Evolutionary conservation across 2,329 filamentous ascomycete species (phyloP), one percentile per base, ranked within the genome.

Genomic region (Penicillium sp.): DNA sequence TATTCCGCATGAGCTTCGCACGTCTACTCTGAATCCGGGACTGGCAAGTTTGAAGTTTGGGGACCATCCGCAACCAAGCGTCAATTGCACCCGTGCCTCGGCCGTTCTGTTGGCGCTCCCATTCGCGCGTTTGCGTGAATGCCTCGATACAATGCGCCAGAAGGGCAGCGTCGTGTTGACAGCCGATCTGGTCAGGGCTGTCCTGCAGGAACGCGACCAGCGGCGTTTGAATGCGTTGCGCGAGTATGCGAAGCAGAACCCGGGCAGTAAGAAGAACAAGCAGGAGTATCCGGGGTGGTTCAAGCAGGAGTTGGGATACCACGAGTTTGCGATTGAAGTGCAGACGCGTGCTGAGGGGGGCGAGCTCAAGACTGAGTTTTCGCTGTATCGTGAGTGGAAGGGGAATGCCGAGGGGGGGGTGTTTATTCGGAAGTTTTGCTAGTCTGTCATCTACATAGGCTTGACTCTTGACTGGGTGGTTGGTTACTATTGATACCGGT

Each of bases 121-220:
- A 2, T 71, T 63, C 49, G 12, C 47, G n/a, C 47, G 62, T 1
- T 59, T 72, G 12, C 53, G 55, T 16, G 52, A 63, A 7, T 23
- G 60, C 0, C 64, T 71, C 11, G 55, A 35, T 4, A 52, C 60
- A 1, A 62, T 71, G 60, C 57, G 58, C 11, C 30, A 40, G 3
- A 55, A 57, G 20, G 43, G 59, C 4, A 43, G 59, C n/a, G n/a
- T n/a, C n/a, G n/a, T n/a, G 3, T 42, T 71, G 30, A 63, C 55
- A 2, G 18, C 26, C 12, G 43, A 49, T 1, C 47, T 68, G 8
- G 64, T 64, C 1, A 52, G 58, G 18, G 58, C 59, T 1, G 59
- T 72, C 6, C 35, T 73, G 4, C 45, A 58, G 3, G 65, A 68
- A 55, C 65, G 71, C 4, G 71, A 73, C 59, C 24, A 55, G 6